Evolutionary conservation across 179 eudicot genomes (phyloP).

Genomic region (Kewa caespitosa): DNA sequence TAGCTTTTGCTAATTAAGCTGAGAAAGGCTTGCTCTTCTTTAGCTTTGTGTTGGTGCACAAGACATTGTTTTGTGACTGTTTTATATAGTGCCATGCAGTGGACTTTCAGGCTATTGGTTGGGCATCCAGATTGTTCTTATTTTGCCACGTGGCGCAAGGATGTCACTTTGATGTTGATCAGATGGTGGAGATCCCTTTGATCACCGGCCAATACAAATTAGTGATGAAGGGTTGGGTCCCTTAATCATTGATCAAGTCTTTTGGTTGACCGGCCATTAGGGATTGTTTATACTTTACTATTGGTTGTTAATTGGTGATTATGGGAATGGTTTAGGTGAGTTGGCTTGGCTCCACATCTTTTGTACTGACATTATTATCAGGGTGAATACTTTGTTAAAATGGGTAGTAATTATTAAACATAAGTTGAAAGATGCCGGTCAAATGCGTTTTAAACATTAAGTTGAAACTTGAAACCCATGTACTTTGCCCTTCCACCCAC

Average conservation of each 20-base stretch:
- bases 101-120: conserved; percentile 14
- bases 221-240: conserved; percentile 26
- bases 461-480: no score
- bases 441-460: no score
- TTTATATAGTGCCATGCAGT: conserved; percentile 23
- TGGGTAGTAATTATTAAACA: not conserved
- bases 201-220: conserved; percentile 35
- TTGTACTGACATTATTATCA: conserved; percentile 23
- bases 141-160: conserved; percentile 39
- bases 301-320: conserved; percentile 13
- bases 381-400: not conserved
- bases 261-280: conserved; percentile 23
- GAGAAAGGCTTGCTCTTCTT: conserved; percentile 19
- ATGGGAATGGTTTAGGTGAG: conserved; percentile 34
- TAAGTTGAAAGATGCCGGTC: not conserved
- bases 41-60: conserved; percentile 28
- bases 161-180: conserved; percentile 21
- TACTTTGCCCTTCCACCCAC: no score
- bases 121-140: conserved; percentile 32
- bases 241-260: conserved; percentile 32
- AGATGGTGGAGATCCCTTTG: conserved; percentile 20
- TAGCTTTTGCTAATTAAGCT: not conserved
- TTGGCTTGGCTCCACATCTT: conserved; percentile 30
- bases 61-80: conserved; percentile 19
- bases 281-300: conserved; percentile 27